Base-by-base conservation (phyloP, 768 basidiomycete genomes). In the Auricularia heimuer region DNA sequence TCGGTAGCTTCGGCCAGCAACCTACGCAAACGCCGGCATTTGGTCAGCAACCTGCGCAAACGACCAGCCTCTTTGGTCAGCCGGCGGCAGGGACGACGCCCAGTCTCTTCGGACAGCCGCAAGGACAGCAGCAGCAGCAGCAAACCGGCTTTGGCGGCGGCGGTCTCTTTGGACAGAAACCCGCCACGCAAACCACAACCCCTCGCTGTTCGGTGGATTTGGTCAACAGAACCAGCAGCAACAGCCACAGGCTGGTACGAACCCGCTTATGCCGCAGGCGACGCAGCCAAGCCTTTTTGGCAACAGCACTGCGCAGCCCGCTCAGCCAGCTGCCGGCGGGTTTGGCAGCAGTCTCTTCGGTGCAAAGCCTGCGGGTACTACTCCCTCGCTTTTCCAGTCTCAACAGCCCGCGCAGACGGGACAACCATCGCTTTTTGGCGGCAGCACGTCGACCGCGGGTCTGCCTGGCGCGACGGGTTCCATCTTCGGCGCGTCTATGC, bases 321-420 rank as follows among this genome's bases (percentile, higher is more conserved):
- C 21, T 14, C 24, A 60, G 12, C 56, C 56, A n/a, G 74, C 71
- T 47, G 64, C 70, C 3, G 62, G 69, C 24, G 58, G 69, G 6
- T 82, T 85, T 54, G 81, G 82, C 12, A 74, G 77, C 10, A 74
- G 77, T 33, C 63, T 89, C 24, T 86, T 86, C 67, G 79, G 79
- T 29, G 77, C 75, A 51, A 86, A 82, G 72, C 82, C 81, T 12
- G 74, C 78, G 39, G 81, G 82, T 7, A 80, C 84, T 42, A 42
- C 39, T 7, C 39, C 39, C 12, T 42, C 39, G 39, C 39, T 42
- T 42, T 42, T 42, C 39, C 37, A 69, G 77, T 14, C 75, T 85
- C n/a, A 81, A 76, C 62, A 60, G 80, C 82, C 33, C 42, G 18
- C n/a, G 34, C 76, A 75, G 10, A 75, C 76, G 21, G 73, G 78